Base-by-base conservation (phyloP, 2,329 filamentous ascomycete genomes). In the Massarina eburnea region DNA sequence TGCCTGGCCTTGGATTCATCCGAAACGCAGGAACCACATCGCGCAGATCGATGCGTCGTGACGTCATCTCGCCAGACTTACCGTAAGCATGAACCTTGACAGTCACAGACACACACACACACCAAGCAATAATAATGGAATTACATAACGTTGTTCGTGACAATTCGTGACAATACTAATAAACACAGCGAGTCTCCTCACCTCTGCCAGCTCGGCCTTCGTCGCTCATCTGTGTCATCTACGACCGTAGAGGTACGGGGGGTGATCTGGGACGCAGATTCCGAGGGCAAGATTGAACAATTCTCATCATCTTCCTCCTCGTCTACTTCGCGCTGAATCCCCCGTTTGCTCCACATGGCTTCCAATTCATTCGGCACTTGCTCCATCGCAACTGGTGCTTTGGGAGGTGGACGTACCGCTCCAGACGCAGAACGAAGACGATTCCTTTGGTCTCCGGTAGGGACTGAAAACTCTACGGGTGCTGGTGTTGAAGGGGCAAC, bases 281-380 rank as follows among this genome's bases (percentile, higher is more conserved):
- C 27, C 8, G 43, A 46, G 7, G 47, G 47, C 19, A 30, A 37
- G 4, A 49, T 33, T 5, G 47, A 41, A 19, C 20, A 38, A 15
- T 14, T 24, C 7, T 37, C 29, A 21, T 26, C 10, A 19, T 26
- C 24, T 8, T 44, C 41, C 10, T 41, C 45, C 10, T 45, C 41
- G 10, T 46, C 35, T 8, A 19, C 36, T 29, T 45, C 43, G 19
- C 42, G 38, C 22, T 43, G 39, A 15, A 49, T 49, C 0, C 43
- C 47, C 10, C 36, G 32, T 14, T 22, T 22, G 18, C 36, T 43
- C 47, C 47, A 49, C 14, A 41, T 5, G n/a, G 47, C 47, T 22
- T 49, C 35, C 18, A 49, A 21, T 15, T 46, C 47, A 21, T 40
- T 46, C 19, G 22, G 29, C 14, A 18, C 6, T 14, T 49, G 32